Base-by-base conservation (phyloP, 2,329 filamentous ascomycete species). In the Phaeosphaeria sp. region DNA sequence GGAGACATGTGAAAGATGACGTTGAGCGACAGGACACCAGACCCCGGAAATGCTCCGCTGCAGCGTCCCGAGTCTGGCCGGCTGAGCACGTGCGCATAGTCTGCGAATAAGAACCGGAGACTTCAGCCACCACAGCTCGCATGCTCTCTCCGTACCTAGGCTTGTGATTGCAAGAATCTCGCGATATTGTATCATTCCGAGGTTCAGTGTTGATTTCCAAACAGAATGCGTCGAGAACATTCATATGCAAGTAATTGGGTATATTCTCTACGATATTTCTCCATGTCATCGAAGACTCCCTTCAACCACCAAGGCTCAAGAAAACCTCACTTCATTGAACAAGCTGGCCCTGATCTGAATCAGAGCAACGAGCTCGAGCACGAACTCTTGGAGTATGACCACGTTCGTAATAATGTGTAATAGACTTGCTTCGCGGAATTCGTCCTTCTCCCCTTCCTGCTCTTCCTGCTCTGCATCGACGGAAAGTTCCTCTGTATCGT, bases 381-480 rank as follows among this genome's bases (percentile, higher is more conserved):
- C 74, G 60, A 84, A 84, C 58, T 83, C 79, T 64, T 83, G 82
- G 61, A 84, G 58, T 9, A 84, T 74, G 6, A 83, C 79, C 42
- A 81, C 77, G 58, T 84, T 84, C 9, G 81, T 83, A 33, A 83
- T 71, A 27, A 84, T 77, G 63, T 83, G 81, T 54, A 81, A 72
- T 27, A 83, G 63, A 60, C 78, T 82, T 15, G 79, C 81, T 51
- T 80, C 76, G 53, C 69, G 71, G n/a, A 72, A 62, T 50, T 72
- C 67, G 9, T 76, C 71, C 13, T 61, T 57, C 22, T 67, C 67
- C 33, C 56, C 64, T 36, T 61, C 55, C 44, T 55, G 36, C 24
- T 56, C 64, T 36, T 61, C 55, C 44, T 55, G 36, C 24, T 66
- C 63, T 43, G 55, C 60, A 20, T 64, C 68, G n/a, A 47, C 63